phyloP scores from a whole-genome alignment of 805 yeast genomes.

The Sugiyamaella boreocaroliniensis region DNA sequence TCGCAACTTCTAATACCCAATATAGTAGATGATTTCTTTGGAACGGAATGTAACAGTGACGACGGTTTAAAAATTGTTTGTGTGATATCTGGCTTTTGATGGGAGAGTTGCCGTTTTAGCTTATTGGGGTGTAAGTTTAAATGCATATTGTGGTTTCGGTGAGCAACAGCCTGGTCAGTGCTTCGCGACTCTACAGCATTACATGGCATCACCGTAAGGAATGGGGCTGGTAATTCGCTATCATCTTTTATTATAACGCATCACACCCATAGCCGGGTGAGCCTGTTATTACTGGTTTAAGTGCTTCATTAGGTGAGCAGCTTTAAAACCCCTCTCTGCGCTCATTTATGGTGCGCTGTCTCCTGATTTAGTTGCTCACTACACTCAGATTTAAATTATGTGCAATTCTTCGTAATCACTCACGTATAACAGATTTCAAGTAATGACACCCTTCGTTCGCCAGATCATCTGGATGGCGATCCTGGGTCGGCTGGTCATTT shows the following conservation, averaged over 20 bases:
- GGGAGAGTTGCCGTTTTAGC: neutral
- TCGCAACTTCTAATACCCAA: neutral
- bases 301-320: neutral
- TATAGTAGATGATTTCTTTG: neutral
- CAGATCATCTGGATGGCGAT: neutral
- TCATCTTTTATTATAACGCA: neutral
- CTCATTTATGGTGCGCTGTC: neutral
- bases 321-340: neutral
- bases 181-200: neutral
- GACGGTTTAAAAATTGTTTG: too few species aligned
- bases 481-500: conserved; percentile 1
- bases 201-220: neutral
- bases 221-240: neutral
- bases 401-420: neutral
- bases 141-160: neutral
- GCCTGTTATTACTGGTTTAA: neutral
- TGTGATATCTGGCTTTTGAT: too few species aligned
- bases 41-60: too few species aligned
- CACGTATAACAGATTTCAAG: neutral
- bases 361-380: neutral
- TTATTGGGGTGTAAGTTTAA: neutral
- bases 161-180: neutral
- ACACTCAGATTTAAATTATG: neutral
- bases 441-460: neutral
- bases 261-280: neutral